Evolutionary conservation across 441 rosid species (phyloP), one percentile per base, ranked within the genome.

Genomic region (Populus hybrid): DNA sequence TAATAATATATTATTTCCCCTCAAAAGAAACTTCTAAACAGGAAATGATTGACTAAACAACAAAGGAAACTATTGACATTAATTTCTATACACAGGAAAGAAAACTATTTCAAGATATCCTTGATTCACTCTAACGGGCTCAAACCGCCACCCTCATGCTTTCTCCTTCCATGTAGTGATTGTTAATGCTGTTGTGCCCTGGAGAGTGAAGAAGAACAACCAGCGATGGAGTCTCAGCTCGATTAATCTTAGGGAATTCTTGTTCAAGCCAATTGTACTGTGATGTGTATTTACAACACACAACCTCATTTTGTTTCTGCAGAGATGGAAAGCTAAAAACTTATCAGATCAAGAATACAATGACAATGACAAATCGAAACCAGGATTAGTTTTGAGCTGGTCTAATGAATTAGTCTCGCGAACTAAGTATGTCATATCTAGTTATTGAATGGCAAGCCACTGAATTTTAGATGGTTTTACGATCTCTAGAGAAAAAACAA

Each of bases 161-260:
- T 73, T 91, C 96, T 20, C 96, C 96, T 82, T 93, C 98, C 96
- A 91, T 88, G 70, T 88, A 91, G 66, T 91, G 96, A 70, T 90
- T 88, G 70, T 73, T 64, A 75, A 86, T 77, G 85, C 93, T 89
- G 40, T 87, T 87, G 81, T 91, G 88, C 92, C 85, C 79, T 8
- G 93, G 92, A 1, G 88, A 68, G 42, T 91, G 97, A 72, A 90
- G 68, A 1, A 91, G 79, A 68, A 93, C 95, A 63, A 93, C 79
- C 63, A 93, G 26, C 95, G 94, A 93, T 1, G 97, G 94, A 9
- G 95, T 93, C 81, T 89, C 90, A 4, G 84, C 40, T 72, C 95
- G 79, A 81, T 93, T 86, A 11, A 92, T 90, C 77, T 90, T 92
- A 3, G 85, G 85, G 1, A 92, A 74, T 77, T 90, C 97, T 21